Base-by-base conservation (phyloP, 1,284 basidiomycete genomes). In the Meira miltonrushii region DNA sequence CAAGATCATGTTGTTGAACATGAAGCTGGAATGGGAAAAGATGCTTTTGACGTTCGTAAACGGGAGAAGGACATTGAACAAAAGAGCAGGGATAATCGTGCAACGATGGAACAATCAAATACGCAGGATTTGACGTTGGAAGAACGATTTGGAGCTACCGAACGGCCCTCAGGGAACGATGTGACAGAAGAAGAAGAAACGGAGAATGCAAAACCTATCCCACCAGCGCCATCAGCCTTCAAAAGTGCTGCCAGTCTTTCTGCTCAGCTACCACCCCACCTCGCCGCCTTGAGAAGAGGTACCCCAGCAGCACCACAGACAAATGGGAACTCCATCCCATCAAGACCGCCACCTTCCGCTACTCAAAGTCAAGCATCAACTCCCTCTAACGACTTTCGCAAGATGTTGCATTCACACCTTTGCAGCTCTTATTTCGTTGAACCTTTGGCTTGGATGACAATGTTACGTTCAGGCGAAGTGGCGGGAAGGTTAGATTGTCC, bases 341-440 rank as follows among this genome's bases (percentile, higher is more conserved):
- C 28, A 33, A 33, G 28, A 33, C 28, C 28, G 8, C 28, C 28
- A 33, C 28, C 28, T 33, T 33, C 28, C 8, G 8, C 28, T 7
- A 23, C 4, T 23, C 13, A 23, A 17, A 7, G n/a, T 15, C 19
- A 33, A 37, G 6, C 28, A 15, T 15, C 9, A 19, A 40, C 51
- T 1, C 25, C 38, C 7, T 37, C 51, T 1, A 53, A 53, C 13
- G 51, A 53, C 5, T n/a, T 15, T 19, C 50, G 40, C 15, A 33
- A 39, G 12, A 64, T 76, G 57, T 60, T 77, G 1, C 71, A 67
- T 44, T 67, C 69, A 7, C 80, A 85, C 2, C 86, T 87, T 71
- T 97, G 92, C 79, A 93, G 91, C 1, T 90, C 91, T 7, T 97
- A 97, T 80, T 97, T 96, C 78, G 86, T 96, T 52, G 94, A 98